Evolutionary conservation across 352 stramenopile genomes (phyloP).

Genomic region (Phytophthora aleatoria): DNA sequence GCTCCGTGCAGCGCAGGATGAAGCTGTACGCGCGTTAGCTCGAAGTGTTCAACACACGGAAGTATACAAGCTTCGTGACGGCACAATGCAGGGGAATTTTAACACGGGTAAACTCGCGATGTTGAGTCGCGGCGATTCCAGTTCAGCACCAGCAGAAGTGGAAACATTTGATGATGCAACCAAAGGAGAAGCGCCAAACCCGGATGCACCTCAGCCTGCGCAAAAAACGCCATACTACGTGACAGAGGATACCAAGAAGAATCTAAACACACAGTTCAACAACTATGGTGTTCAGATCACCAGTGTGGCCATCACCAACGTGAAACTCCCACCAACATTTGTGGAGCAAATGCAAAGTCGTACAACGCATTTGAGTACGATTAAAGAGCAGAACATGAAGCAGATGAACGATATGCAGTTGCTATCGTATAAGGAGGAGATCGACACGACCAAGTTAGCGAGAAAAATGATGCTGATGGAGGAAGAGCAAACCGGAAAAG

Average conservation of each 20-base stretch:
- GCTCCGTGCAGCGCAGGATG: slow-evolving; percentile 80
- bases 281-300: slow-evolving; percentile 77
- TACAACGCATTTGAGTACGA: slow-evolving; percentile 66
- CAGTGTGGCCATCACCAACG: slow-evolving; percentile 78
- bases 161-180: background rate
- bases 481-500: slow-evolving; percentile 62
- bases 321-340: slow-evolving; percentile 63
- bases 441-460: slow-evolving; percentile 60
- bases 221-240: slow-evolving; percentile 46
- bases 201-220: slow-evolving; percentile 9
- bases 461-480: slow-evolving; percentile 65
- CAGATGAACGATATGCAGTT: slow-evolving; percentile 80
- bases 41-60: slow-evolving; percentile 88
- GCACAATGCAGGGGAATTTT: slow-evolving; percentile 69
- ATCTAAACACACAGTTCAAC: slow-evolving; percentile 80
- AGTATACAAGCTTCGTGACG: slow-evolving; percentile 85
- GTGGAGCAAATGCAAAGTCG: slow-evolving; percentile 71
- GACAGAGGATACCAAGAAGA: slow-evolving; percentile 71
- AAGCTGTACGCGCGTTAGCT: slow-evolving; percentile 79
- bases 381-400: slow-evolving; percentile 83
- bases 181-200: background rate
- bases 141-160: slow-evolving; percentile 24
- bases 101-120: slow-evolving; percentile 34
- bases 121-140: slow-evolving; percentile 27
- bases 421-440: slow-evolving; percentile 62